Conservation (phyloP, 2,329 filamentous ascomycete species). For the Zasmidium cellare region DNA sequence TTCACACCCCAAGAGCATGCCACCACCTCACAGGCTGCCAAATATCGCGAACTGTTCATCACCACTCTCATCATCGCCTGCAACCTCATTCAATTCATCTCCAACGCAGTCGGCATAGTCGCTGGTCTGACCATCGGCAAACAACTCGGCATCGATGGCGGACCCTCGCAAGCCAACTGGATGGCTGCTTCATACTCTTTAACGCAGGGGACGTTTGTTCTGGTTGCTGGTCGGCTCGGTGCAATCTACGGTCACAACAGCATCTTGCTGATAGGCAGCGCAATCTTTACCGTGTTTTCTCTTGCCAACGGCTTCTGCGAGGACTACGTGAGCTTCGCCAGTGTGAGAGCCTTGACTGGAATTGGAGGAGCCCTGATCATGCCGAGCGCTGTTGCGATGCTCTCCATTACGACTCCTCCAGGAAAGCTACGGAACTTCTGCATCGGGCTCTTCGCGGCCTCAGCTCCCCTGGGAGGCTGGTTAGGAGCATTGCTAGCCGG, state of each 20-base stretch:
- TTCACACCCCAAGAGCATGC: too few relatives aligned
- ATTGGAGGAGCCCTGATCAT: not conserved
- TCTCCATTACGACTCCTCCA: not conserved
- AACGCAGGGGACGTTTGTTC: not conserved
- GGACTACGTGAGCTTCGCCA: not conserved
- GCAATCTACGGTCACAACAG: not conserved
- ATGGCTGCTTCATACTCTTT: not conserved
- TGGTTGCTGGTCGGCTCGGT: not conserved
- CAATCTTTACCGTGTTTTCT: not conserved
- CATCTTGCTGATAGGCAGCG: not conserved
- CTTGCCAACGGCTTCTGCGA: not conserved
- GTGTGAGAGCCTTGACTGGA: not conserved
- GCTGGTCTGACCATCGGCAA: not conserved
- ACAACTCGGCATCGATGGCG: not conserved
- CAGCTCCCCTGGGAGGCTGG: not conserved
- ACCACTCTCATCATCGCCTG: slow-evolving; percentile 1
- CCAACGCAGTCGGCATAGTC: not conserved
- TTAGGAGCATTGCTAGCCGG: slow-evolving; percentile 1
- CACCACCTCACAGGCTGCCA: too few relatives aligned
- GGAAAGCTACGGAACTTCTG: not conserved
- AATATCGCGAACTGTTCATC: too few relatives aligned
- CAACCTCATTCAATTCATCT: slow-evolving; percentile 4
- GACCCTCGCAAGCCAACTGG: not conserved
- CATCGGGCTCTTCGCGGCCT: slow-evolving; percentile 1
- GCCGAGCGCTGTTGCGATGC: slow-evolving; percentile 1